Percentiles rank a stretch among this genome's conserved stretches.
These are phyloP conservation scores for Aspergillus avenaceus DNA, from an alignment of 495 filamentous ascomycete species.

Conservation along the genomic window DNA sequence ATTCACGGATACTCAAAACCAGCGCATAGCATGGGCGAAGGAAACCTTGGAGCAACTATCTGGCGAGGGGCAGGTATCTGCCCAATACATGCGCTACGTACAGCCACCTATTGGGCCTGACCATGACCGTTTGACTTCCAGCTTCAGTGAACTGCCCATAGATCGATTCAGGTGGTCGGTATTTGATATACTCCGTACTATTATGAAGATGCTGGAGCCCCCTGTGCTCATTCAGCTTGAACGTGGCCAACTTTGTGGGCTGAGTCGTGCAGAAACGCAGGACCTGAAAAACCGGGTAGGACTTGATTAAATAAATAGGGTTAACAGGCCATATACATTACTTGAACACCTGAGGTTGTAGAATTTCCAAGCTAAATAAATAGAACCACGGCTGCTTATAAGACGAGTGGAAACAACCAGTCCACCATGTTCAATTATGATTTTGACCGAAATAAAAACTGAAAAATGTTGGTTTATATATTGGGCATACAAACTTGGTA, in stretches of 20 bases:
- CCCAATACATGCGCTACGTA: constrained; percentile 10
- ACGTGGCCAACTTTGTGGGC: constrained; percentile 30
- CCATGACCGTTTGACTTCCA: constrained; percentile 2
- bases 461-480: no score
- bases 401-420: no score
- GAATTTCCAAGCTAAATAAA: no score
- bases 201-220: constrained; percentile 32
- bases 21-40: constrained; percentile 8
- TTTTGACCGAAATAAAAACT: no score
- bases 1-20: background rate
- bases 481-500: constrained; percentile 17
- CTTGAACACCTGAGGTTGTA: no score
- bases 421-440: no score
- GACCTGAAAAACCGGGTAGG: constrained; percentile 28
- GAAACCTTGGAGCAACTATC: background rate
- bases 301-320: constrained; percentile 14
- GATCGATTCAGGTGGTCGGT: constrained; percentile 22
- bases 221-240: constrained; percentile 46
- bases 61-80: background rate
- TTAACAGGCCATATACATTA: background rate
- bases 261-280: constrained; percentile 33
- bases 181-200: constrained; percentile 24
- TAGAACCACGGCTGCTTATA: no score
- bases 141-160: constrained; percentile 9
- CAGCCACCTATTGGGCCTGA: constrained; percentile 9